A percentile compares a stretch with the other conserved stretches of the same genome.
phyloP scores from a whole-genome alignment of 805 yeast species.

The Brettanomyces custersianus region DNA sequence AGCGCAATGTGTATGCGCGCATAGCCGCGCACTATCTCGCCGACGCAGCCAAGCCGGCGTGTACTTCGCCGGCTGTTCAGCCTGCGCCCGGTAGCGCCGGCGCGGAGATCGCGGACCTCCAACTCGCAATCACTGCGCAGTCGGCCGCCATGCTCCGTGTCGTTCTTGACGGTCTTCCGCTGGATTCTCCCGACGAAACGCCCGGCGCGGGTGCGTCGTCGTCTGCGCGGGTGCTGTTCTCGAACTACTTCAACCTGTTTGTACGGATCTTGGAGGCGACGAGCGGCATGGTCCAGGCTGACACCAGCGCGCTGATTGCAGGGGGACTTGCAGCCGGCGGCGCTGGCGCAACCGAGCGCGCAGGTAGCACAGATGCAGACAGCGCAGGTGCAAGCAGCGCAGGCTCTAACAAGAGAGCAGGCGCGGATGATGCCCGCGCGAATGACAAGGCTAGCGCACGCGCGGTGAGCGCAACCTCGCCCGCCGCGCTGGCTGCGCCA shows the following conservation, averaged over 20 bases:
- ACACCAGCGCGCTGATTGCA: background rate
- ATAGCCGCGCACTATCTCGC: slow-evolving; percentile 27
- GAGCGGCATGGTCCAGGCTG: slow-evolving; percentile 13
- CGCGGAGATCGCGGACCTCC: background rate
- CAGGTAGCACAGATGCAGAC: background rate
- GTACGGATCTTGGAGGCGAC: slow-evolving; percentile 44
- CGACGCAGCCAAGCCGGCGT: slow-evolving; percentile 8
- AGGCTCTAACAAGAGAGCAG: too few relatives aligned
- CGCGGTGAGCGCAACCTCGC: too few relatives aligned
- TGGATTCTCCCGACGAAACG: slow-evolving; percentile 52
- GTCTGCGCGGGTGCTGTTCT: slow-evolving; percentile 45
- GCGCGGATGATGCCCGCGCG: too few relatives aligned
- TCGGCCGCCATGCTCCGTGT: slow-evolving; percentile 49
- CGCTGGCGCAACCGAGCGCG: background rate
- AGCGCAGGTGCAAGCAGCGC: background rate
- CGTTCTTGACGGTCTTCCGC: slow-evolving; percentile 44
- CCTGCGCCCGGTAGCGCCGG: slow-evolving; percentile 1
- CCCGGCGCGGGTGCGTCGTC: slow-evolving; percentile 20
- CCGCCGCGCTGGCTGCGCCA: slow-evolving; percentile 8
- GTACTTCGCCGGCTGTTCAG: background rate
- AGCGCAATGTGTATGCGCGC: slow-evolving; percentile 25
- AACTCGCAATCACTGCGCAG: slow-evolving; percentile 29
- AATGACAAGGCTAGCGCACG: too few relatives aligned
- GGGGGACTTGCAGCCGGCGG: background rate
- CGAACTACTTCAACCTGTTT: slow-evolving; percentile 56